These are phyloP conservation scores for Asterochloris sp. DNA, from an alignment of 139 green algal species.

Conservation along the genomic window DNA sequence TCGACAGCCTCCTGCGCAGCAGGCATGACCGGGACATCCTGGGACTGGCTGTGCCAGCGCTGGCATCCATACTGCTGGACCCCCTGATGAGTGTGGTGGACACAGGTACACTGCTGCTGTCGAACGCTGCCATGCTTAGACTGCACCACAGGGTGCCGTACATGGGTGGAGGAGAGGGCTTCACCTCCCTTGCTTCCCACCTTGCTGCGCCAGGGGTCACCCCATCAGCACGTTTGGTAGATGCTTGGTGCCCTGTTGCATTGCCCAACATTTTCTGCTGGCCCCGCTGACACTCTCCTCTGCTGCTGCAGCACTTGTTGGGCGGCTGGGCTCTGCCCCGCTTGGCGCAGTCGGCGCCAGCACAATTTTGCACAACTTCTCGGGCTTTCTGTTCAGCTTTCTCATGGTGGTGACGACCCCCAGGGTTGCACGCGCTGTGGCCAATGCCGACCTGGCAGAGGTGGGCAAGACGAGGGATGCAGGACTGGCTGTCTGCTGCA, in stretches of 20 bases:
- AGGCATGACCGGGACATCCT: conserved; percentile 20
- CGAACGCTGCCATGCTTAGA: background rate
- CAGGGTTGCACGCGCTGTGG: conserved; percentile 19
- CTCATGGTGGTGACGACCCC: conserved; percentile 26
- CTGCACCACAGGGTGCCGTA: background rate
- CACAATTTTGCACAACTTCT: conserved; percentile 10
- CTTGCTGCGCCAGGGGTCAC: background rate
- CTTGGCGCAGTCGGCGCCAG: conserved; percentile 25
- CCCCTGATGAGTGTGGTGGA: conserved; percentile 12
- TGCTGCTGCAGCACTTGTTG: conserved; percentile 17
- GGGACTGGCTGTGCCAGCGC: conserved; percentile 21
- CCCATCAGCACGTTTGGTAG: background rate
- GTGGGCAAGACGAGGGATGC: background rate
- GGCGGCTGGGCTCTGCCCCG: conserved; percentile 15
- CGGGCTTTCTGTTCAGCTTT: conserved; percentile 24
- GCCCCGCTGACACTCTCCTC: background rate
- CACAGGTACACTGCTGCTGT: conserved; percentile 10
- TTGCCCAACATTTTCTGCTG: background rate
- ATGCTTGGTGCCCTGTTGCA: background rate
- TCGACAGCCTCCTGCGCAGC: background rate
- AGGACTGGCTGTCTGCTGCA: no score
- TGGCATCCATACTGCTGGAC: conserved; percentile 20
- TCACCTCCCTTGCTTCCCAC: background rate
- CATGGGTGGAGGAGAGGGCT: background rate
- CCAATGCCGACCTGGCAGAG: background rate